A percentile compares a stretch with the other conserved stretches of the same genome.
Conservation (phyloP, 1,139 yeast genomes). For the Taphrina pruni region DNA sequence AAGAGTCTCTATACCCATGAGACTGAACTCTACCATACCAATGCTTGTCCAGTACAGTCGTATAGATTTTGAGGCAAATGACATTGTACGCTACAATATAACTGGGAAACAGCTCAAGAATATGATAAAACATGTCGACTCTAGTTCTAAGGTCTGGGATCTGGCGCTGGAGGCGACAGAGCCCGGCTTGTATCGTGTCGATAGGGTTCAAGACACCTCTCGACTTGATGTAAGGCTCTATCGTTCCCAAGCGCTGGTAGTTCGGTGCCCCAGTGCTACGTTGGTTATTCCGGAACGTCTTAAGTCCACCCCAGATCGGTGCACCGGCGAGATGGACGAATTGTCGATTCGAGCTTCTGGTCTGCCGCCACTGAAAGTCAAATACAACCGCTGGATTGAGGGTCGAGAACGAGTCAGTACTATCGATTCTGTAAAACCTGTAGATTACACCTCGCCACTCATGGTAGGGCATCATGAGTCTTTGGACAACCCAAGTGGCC, state of each 20-base stretch:
- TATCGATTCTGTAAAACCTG: slow-evolving; percentile 40
- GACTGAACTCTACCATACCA: slow-evolving; percentile 81
- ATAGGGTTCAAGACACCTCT: slow-evolving; percentile 68
- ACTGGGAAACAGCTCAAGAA: slow-evolving; percentile 63
- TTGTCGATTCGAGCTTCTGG: slow-evolving; percentile 68
- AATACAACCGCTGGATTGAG: slow-evolving; percentile 65
- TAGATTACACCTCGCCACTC: slow-evolving; percentile 30
- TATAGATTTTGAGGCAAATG: slow-evolving; percentile 64
- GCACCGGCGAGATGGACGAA: slow-evolving; percentile 66
- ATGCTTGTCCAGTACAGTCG: slow-evolving; percentile 70
- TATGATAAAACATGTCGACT: slow-evolving; percentile 51
- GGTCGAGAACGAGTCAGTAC: slow-evolving; percentile 52
- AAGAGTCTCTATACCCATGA: slow-evolving; percentile 65
- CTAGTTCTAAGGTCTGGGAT: slow-evolving; percentile 50
- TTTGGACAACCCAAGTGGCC: not conserved
- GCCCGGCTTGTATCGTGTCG: slow-evolving; percentile 77
- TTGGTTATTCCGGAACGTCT: slow-evolving; percentile 52
- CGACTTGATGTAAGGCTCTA: slow-evolving; percentile 68
- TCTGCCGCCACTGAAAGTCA: slow-evolving; percentile 73
- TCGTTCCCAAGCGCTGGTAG: slow-evolving; percentile 68
- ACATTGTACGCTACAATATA: slow-evolving; percentile 60
- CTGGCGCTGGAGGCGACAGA: slow-evolving; percentile 58
- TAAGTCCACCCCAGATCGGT: slow-evolving; percentile 57
- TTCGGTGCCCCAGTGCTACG: slow-evolving; percentile 76
- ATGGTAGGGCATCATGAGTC: slow-evolving; percentile 26